Evolutionary conservation across 2,329 filamentous ascomycete genomes (phyloP).

Genomic region (Metarhizium rileyi): DNA sequence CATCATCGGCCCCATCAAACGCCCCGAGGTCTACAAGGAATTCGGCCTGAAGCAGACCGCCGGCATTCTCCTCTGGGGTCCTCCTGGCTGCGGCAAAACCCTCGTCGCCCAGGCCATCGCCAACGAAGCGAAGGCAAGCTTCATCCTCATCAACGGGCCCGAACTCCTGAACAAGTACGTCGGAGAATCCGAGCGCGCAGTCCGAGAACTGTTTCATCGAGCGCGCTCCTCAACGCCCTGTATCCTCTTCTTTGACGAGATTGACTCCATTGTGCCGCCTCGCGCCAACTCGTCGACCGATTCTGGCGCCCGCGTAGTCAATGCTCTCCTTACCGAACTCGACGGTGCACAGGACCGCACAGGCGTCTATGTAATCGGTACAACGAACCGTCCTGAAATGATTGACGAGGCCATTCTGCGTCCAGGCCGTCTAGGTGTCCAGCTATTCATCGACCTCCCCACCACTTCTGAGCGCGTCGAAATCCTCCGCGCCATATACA

Average conservation of each 20-base stretch:
- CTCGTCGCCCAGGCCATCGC: slow-evolving; percentile 92
- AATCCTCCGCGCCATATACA: slow-evolving; percentile 64
- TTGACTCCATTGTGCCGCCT: slow-evolving; percentile 83
- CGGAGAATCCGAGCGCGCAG: slow-evolving; percentile 86
- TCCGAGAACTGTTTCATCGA: slow-evolving; percentile 83
- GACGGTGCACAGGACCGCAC: slow-evolving; percentile 73
- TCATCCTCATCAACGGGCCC: slow-evolving; percentile 95
- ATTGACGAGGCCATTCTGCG: slow-evolving; percentile 94
- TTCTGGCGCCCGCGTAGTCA: slow-evolving; percentile 80
- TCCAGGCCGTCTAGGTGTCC: slow-evolving; percentile 77
- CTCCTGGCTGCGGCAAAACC: slow-evolving; percentile 94
- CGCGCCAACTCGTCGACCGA: slow-evolving; percentile 73
- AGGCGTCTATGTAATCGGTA: slow-evolving; percentile 89
- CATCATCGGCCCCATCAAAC: slow-evolving; percentile 81
- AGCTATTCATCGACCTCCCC: slow-evolving; percentile 84
- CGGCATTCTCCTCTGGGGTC: slow-evolving; percentile 91
- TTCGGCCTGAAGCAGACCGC: slow-evolving; percentile 75
- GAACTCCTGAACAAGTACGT: slow-evolving; percentile 97
- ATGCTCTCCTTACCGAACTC: slow-evolving; percentile 87
- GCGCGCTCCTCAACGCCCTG: slow-evolving; percentile 82
- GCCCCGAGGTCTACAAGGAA: slow-evolving; percentile 64
- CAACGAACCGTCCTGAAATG: slow-evolving; percentile 91
- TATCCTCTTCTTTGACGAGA: slow-evolving; percentile 95
- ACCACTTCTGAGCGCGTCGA: slow-evolving; percentile 70
- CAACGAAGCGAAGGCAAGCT: slow-evolving; percentile 91